A percentile compares a stretch with the other conserved stretches of the same genome.
phyloP scores from a whole-genome alignment of 1,139 yeast genomes.

The Debaryomycetaceae sp. region DNA sequence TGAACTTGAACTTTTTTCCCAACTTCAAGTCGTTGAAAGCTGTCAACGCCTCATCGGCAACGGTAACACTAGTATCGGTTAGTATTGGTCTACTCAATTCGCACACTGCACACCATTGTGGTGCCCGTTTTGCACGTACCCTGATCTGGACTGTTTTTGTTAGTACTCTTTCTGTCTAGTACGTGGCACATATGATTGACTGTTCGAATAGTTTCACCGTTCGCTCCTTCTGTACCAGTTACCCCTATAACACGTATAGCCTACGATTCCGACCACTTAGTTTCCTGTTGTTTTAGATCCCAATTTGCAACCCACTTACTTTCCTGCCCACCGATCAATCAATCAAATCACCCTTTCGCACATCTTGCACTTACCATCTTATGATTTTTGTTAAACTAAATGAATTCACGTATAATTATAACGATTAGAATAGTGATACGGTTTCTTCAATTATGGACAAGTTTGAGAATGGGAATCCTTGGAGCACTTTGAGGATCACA shows the following conservation, averaged over 20 bases:
- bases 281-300: too few relatives aligned
- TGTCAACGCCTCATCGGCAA: slow-evolving; percentile 87
- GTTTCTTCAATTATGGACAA: background rate
- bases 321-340: background rate
- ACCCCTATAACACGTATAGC: too few relatives aligned
- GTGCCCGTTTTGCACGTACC: slow-evolving; percentile 42
- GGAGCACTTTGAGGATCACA: background rate
- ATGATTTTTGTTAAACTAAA: background rate
- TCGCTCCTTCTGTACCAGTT: too few relatives aligned
- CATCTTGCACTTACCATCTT: slow-evolving; percentile 2
- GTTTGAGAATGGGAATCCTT: background rate
- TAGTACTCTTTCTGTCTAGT: background rate
- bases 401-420: background rate
- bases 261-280: too few relatives aligned
- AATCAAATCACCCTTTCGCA: background rate
- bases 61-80: slow-evolving; percentile 67
- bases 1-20: slow-evolving; percentile 84
- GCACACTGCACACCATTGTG: background rate
- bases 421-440: background rate
- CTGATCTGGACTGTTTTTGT: slow-evolving; percentile 56
- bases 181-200: background rate
- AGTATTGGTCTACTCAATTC: slow-evolving; percentile 9
- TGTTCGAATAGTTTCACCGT: too few relatives aligned
- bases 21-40: slow-evolving; percentile 95
- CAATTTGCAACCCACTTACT: too few relatives aligned